Conservation (phyloP, 129 eudicot species). For the Pittosporum tobira region DNA sequence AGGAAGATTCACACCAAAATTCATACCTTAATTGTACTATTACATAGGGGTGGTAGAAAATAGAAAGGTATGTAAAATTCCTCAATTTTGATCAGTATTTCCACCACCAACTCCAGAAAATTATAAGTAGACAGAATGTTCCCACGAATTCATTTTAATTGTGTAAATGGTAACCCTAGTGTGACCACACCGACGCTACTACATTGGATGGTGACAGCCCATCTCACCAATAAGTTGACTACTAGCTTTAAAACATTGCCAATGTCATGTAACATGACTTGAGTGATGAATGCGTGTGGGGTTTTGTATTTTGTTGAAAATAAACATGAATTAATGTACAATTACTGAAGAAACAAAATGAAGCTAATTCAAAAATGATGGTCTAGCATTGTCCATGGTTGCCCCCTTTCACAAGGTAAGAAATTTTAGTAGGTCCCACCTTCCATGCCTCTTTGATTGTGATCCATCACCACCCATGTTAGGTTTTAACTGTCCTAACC, state of each 20-base stretch:
- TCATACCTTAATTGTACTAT: not conserved
- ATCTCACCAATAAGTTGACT: not conserved
- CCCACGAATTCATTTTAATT: not conserved
- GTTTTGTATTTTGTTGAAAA: not conserved
- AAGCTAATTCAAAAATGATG: not conserved
- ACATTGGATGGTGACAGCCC: not conserved
- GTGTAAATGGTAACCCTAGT: not conserved
- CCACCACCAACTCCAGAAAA: not conserved
- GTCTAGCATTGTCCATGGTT: not conserved
- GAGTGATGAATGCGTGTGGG: constrained; percentile 11
- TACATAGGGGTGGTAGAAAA: not conserved
- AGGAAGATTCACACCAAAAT: too few species aligned
- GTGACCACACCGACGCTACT: constrained; percentile 1
- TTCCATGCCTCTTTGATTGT: not conserved
- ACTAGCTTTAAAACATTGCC: not conserved
- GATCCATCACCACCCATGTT: not conserved
- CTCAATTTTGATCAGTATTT: not conserved
- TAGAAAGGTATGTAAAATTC: too few species aligned
- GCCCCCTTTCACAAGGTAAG: not conserved
- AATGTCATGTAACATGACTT: constrained; percentile 5
- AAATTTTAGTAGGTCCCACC: not conserved
- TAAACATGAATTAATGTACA: not conserved
- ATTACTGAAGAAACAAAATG: not conserved
- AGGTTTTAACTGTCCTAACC: not conserved
- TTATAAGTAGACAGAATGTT: not conserved